Conservation (phyloP, 345 rosid genomes). For the Euclidium syriacum region DNA sequence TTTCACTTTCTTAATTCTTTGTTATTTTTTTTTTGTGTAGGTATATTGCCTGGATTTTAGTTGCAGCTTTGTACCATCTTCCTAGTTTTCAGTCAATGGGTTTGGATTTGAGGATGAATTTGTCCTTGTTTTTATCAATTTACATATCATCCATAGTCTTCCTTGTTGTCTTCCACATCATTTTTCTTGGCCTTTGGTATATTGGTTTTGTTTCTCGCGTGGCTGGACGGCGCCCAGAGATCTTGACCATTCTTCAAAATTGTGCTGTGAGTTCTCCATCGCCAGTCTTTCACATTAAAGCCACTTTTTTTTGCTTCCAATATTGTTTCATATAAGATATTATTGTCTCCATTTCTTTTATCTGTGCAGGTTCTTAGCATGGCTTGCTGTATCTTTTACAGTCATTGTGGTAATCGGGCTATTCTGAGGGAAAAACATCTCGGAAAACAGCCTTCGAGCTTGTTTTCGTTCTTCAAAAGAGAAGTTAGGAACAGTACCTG, state of each 20-base stretch:
- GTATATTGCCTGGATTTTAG: conserved; percentile 97
- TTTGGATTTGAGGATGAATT: conserved; percentile 98
- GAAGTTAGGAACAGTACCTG: conserved; percentile 62
- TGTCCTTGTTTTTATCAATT: conserved; percentile 87
- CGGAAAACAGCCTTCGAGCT: conserved; percentile 46
- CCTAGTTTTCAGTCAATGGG: conserved; percentile 99
- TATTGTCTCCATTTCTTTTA: conserved; percentile 10
- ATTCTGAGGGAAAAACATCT: conserved; percentile 49
- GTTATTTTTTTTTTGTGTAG: conserved; percentile 33
- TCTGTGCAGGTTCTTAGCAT: conserved; percentile 79
- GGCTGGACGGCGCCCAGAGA: conserved; percentile 91
- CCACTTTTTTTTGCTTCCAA: not conserved
- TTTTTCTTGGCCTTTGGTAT: conserved; percentile 89
- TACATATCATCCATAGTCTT: conserved; percentile 78
- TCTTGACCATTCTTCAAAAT: conserved; percentile 87
- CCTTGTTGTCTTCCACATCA: conserved; percentile 87
- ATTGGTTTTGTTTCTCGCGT: conserved; percentile 92
- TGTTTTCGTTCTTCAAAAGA: conserved; percentile 69
- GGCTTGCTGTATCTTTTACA: conserved; percentile 97
- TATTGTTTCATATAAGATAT: not conserved
- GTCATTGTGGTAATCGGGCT: conserved; percentile 99
- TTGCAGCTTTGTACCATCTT: conserved; percentile 96
- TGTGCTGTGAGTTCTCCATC: conserved; percentile 63
- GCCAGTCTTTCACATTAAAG: conserved; percentile 8
- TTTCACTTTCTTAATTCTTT: not conserved